These are phyloP conservation scores for Xerocomus potaroensis DNA, from an alignment of 768 basidiomycete genomes.

Conservation along the genomic window DNA sequence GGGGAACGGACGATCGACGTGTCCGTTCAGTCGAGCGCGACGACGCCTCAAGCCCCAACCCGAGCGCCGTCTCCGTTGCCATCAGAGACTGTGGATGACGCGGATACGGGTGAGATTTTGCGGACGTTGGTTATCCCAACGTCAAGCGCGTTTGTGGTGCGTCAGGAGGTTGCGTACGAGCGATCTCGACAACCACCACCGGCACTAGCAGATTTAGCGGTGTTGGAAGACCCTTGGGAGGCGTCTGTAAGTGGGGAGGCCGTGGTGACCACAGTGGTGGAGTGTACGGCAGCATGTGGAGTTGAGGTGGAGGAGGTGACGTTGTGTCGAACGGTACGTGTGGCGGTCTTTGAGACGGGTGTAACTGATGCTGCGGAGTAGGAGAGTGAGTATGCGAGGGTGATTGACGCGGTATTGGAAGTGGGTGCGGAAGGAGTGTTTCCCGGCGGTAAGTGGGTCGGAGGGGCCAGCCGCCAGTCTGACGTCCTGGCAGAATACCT, in stretches of 20 bases:
- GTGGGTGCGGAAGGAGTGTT: constrained; percentile 39
- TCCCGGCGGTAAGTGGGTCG: constrained; percentile 40
- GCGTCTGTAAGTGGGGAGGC: constrained; percentile 52
- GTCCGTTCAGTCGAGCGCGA: constrained; percentile 62
- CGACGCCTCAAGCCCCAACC: background rate
- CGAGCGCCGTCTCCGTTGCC: constrained; percentile 1
- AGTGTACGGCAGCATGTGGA: constrained; percentile 52
- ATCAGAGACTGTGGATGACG: constrained; percentile 3
- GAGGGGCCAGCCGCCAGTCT: background rate
- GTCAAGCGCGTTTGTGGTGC: constrained; percentile 54
- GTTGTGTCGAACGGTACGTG: constrained; percentile 46
- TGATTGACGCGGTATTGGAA: constrained; percentile 53
- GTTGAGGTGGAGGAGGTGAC: constrained; percentile 48
- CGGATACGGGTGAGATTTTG: constrained; percentile 48
- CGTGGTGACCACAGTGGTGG: constrained; percentile 46
- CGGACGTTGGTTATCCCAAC: constrained; percentile 66
- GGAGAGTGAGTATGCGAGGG: constrained; percentile 42
- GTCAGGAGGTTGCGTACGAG: constrained; percentile 52
- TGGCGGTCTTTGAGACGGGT: no score
- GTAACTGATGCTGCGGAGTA: constrained; percentile 19
- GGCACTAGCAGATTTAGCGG: constrained; percentile 49
- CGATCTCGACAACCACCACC: constrained; percentile 38
- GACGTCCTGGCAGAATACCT: constrained; percentile 46
- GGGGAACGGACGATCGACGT: constrained; percentile 78
- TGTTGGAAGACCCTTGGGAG: constrained; percentile 54